Percentiles rank a stretch among this genome's conserved stretches.
Evolutionary conservation across 768 basidiomycete genomes (phyloP).

Genomic region (Amanita pallidorosea): DNA sequence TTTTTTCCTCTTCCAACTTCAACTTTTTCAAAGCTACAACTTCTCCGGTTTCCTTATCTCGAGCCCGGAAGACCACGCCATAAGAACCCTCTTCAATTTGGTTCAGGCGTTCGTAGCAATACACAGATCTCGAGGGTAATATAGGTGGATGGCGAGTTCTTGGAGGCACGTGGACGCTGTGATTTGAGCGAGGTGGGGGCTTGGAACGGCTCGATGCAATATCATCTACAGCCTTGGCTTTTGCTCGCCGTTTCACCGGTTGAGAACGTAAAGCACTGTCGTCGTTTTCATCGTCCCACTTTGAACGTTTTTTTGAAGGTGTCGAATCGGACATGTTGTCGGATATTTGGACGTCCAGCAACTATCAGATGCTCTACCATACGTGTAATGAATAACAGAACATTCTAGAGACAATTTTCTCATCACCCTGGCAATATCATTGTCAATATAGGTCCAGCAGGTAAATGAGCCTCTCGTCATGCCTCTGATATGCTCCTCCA

Average conservation of each 20-base stretch:
- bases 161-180: conserved; percentile 68
- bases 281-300: conserved; percentile 51
- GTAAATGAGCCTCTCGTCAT: background rate
- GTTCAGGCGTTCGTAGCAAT: conserved; percentile 88
- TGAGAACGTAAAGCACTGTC: conserved; percentile 15
- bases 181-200: conserved; percentile 14
- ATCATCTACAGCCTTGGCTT: conserved; percentile 25
- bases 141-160: conserved; percentile 72
- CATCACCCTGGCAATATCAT: background rate
- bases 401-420: background rate
- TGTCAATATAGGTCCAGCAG: background rate
- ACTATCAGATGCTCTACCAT: no score
- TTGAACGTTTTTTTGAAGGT: conserved; percentile 64
- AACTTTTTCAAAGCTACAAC: conserved; percentile 97
- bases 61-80: conserved; percentile 93
- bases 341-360: background rate
- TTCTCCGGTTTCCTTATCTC: conserved; percentile 89
- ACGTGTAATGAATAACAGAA: background rate
- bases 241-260: conserved; percentile 43
- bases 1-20: conserved; percentile 97
- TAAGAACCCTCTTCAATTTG: conserved; percentile 99
- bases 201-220: conserved; percentile 6
- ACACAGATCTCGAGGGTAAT: conserved; percentile 83
- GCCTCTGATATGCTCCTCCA: conserved; percentile 39
- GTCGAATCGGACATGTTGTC: conserved; percentile 32